Conservation (phyloP, 2,329 filamentous ascomycete genomes). For the Penicillium verrucosum region DNA sequence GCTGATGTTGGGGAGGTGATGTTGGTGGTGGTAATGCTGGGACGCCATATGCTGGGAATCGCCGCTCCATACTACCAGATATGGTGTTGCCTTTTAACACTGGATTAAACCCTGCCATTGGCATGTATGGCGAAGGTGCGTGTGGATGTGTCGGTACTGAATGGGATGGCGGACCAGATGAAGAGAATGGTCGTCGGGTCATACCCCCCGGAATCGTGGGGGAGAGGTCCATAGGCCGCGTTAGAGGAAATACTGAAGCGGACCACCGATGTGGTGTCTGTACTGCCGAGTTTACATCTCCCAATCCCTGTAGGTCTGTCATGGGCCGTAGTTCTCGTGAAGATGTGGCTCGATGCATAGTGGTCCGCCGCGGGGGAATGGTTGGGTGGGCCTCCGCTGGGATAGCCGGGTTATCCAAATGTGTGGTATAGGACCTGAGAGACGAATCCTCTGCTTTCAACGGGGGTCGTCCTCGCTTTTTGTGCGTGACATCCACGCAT, state of each 20-base stretch:
- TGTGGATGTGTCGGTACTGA: conserved; percentile 24
- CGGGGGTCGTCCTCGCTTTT: conserved; percentile 46
- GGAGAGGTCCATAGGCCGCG: conserved; percentile 28
- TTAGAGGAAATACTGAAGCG: conserved; percentile 28
- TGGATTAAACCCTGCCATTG: conserved; percentile 29
- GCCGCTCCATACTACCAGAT: conserved; percentile 24
- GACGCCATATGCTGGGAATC: conserved; percentile 28
- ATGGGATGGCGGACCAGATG: conserved; percentile 29
- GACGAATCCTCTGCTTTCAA: conserved; percentile 43
- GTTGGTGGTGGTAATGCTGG: conserved; percentile 29
- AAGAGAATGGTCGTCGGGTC: conserved; percentile 33
- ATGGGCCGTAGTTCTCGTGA: conserved; percentile 40
- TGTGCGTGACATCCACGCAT: conserved; percentile 47
- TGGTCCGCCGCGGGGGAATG: conserved; percentile 22
- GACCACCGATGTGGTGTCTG: conserved; percentile 33
- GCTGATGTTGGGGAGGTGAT: conserved; percentile 36
- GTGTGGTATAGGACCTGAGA: conserved; percentile 30
- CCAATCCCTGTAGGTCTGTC: conserved; percentile 36
- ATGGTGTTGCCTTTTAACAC: conserved; percentile 21
- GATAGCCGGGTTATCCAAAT: conserved; percentile 27
- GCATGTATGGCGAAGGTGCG: conserved; percentile 26
- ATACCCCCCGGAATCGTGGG: conserved; percentile 24
- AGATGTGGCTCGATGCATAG: conserved; percentile 34
- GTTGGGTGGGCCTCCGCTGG: conserved; percentile 26
- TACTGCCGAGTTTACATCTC: conserved; percentile 17